Conservation (phyloP, 2,329 filamentous ascomycete genomes). For the Aspergillus luchuensis region DNA sequence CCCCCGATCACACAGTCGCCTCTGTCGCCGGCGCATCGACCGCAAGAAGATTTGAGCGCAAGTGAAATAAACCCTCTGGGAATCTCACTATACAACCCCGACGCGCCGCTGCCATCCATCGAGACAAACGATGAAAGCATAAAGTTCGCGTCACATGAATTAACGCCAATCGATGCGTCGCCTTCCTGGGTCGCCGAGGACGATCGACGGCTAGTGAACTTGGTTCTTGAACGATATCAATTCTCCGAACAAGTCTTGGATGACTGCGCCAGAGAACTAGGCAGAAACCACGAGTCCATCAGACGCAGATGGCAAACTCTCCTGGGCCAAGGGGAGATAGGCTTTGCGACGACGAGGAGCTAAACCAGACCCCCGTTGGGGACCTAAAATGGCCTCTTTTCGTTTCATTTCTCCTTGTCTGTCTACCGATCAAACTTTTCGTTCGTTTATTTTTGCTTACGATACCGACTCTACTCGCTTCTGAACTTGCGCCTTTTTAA, state of each 20-base stretch:
- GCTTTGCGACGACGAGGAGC: conserved; percentile 28
- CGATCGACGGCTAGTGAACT: conserved; percentile 45
- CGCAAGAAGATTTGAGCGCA: conserved; percentile 13
- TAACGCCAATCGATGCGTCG: neutral
- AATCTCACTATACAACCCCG: conserved; percentile 28
- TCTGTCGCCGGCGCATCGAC: conserved; percentile 27
- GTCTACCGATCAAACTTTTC: too few relatives aligned
- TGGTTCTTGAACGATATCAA: conserved; percentile 48
- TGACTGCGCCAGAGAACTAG: conserved; percentile 47
- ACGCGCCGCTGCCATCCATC: conserved; percentile 41
- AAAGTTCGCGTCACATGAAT: conserved; percentile 13
- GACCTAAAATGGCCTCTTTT: conserved; percentile 17
- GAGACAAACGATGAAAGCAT: conserved; percentile 28
- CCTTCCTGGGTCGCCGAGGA: conserved; percentile 43
- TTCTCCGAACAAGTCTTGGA: conserved; percentile 49
- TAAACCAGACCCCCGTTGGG: conserved; percentile 26
- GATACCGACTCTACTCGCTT: too few relatives aligned
- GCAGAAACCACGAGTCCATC: conserved; percentile 44
- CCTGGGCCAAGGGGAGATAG: conserved; percentile 47
- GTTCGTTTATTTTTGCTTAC: too few relatives aligned
- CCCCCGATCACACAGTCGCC: conserved; percentile 38
- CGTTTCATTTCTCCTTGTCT: neutral
- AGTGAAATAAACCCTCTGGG: conserved; percentile 11
- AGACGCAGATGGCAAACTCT: conserved; percentile 47
- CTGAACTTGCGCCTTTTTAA: too few relatives aligned